A percentile compares a stretch with the other conserved stretches of the same genome.
Conservation (phyloP, 306 rosid species). For the Fragaria nilgerrensis region DNA sequence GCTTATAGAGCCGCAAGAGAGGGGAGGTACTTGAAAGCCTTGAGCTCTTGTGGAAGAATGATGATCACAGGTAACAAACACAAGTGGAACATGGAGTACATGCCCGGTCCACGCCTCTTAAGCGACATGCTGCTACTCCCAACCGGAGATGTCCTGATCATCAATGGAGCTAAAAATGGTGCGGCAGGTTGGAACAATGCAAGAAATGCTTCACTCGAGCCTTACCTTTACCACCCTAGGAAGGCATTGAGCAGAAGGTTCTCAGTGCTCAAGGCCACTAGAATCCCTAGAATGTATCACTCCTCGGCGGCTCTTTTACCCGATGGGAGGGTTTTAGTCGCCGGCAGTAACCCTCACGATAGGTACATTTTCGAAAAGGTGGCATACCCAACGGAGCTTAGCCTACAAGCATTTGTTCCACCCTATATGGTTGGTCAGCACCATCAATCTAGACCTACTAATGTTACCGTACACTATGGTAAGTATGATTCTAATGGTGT, state of each 20-base stretch:
- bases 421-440: slow-evolving; percentile 43
- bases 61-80: slow-evolving; percentile 56
- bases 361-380: slow-evolving; percentile 46
- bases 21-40: slow-evolving; percentile 42
- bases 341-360: slow-evolving; percentile 60
- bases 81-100: slow-evolving; percentile 73
- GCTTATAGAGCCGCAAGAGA: slow-evolving; percentile 50
- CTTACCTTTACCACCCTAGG: slow-evolving; percentile 57
- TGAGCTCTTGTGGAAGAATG: slow-evolving; percentile 83
- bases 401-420: slow-evolving; percentile 80
- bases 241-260: slow-evolving; percentile 52
- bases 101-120: slow-evolving; percentile 74
- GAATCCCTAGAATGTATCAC: slow-evolving; percentile 74
- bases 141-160: slow-evolving; percentile 54
- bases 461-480: slow-evolving; percentile 39
- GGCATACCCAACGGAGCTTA: slow-evolving; percentile 72
- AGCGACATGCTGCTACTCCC: slow-evolving; percentile 79
- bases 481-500: slow-evolving; percentile 11
- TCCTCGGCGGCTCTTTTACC: slow-evolving; percentile 74
- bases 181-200: slow-evolving; percentile 66
- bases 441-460: slow-evolving; percentile 43
- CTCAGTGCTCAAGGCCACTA: slow-evolving; percentile 42
- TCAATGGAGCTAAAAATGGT: slow-evolving; percentile 72
- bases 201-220: slow-evolving; percentile 61
- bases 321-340: slow-evolving; percentile 70